Evolutionary conservation across 192 early-diverging fungal genomes (phyloP), one percentile per base, ranked within the genome.

Genomic region (Dissophora globulifera): DNA sequence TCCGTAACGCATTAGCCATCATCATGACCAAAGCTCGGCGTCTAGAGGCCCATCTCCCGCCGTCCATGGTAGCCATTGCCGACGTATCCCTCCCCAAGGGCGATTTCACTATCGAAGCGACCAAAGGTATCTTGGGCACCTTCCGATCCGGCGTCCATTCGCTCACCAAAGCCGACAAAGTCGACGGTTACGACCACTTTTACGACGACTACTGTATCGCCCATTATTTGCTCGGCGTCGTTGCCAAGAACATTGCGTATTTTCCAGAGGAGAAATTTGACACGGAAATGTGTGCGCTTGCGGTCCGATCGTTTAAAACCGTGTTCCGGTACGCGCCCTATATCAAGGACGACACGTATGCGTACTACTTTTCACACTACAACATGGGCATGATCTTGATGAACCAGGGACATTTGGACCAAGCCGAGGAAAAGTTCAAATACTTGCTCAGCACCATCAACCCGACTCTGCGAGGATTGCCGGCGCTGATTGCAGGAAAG

Each of bases 181-280:
- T 68, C 2, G 15, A 41, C 5, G 69, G 19, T 17, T 87, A 88
- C 43, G 51, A 68, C 11, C 84, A 84, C 32, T 89, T 79, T 52
- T 90, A 93, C 51, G 95, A 96, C 62, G 93, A 96, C 61, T 56
- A 92, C 31, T 94, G 92, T 60, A 67, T 94, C 10, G 83, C 85
- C 0, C 76, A 92, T 30, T 87, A 92, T 60, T 74, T 95, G 16
- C 85, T 89, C 46, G 90, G 88, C 29, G 70, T 88, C 15, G 69
- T 90, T 4, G 67, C 87, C 32, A 87, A 90, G 26, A 87, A 92
- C 53, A 78, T 91, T 54, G 85, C 79, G 56, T 67, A 67, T 17
- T 76, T 57, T 25, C 72, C 72, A 0, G 83, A 68, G 54, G 81
- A 65, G 46, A 48, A 50, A 22, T 78, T 40, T 56, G 74, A 70